phyloP scores from a whole-genome alignment of 352 stramenopile genomes.

The Globisporangium nunn region DNA sequence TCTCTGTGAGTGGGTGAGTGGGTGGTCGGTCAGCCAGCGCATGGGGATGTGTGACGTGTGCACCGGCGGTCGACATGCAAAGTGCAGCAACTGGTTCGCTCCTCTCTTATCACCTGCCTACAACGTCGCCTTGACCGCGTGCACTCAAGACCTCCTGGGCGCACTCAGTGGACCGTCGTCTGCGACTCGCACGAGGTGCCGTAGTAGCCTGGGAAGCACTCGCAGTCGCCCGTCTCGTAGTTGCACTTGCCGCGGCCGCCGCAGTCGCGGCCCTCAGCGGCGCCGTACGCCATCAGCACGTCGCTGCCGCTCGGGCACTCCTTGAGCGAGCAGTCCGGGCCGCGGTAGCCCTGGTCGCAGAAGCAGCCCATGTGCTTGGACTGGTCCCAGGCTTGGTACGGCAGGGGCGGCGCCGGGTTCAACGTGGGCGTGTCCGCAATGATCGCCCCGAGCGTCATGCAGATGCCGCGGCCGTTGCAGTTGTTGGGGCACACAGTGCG shows the following conservation, averaged over 20 bases:
- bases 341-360: slow-evolving; percentile 92
- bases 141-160: too few relatives aligned
- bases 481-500: slow-evolving; percentile 92
- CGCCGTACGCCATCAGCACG: slow-evolving; percentile 84
- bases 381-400: slow-evolving; percentile 86
- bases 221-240: slow-evolving; percentile 89
- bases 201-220: slow-evolving; percentile 94
- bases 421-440: slow-evolving; percentile 23
- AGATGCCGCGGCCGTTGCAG: slow-evolving; percentile 92
- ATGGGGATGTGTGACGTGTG: too few relatives aligned
- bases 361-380: slow-evolving; percentile 92
- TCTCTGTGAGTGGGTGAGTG: background rate
- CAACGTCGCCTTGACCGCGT: background rate
- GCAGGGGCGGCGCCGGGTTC: background rate
- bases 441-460: slow-evolving; percentile 87
- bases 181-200: slow-evolving; percentile 87
- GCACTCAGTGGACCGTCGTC: slow-evolving; percentile 68
- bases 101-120: background rate
- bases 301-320: slow-evolving; percentile 91
- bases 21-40: background rate
- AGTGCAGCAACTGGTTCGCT: too few relatives aligned
- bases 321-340: slow-evolving; percentile 93
- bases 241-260: slow-evolving; percentile 94
- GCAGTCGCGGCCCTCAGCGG: slow-evolving; percentile 79
- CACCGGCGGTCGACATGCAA: too few relatives aligned